Evolutionary conservation across 2,329 filamentous ascomycete genomes (phyloP).

Genomic region (Cadophora malorum): DNA sequence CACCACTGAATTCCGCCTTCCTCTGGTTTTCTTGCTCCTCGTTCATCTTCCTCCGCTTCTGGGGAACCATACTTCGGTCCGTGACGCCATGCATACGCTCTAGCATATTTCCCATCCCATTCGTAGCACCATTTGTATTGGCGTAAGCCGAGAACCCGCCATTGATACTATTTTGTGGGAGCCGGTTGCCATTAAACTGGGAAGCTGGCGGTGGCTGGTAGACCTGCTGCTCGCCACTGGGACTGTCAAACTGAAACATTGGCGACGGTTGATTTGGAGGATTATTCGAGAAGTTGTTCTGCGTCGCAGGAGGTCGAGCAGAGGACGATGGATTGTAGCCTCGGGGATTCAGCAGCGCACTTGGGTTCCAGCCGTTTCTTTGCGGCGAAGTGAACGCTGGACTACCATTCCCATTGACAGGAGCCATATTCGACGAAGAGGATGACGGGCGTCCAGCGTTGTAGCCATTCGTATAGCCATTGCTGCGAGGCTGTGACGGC

Average conservation of each 20-base stretch:
- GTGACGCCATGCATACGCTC: constrained; percentile 79
- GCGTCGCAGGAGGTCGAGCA: constrained; percentile 31
- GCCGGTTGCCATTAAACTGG: constrained; percentile 11
- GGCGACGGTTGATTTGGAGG: constrained; percentile 25
- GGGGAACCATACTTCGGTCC: constrained; percentile 65
- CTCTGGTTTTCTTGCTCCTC: constrained; percentile 51
- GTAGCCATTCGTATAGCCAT: constrained; percentile 37
- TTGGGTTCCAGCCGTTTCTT: constrained; percentile 49
- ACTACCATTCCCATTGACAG: constrained; percentile 31
- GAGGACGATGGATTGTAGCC: constrained; percentile 35
- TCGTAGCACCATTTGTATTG: constrained; percentile 29
- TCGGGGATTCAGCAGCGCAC: constrained; percentile 52
- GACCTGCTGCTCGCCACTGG: constrained; percentile 29
- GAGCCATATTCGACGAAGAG: constrained; percentile 31
- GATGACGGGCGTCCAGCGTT: constrained; percentile 39
- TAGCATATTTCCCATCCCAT: constrained; percentile 61
- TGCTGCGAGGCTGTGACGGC: constrained; percentile 32
- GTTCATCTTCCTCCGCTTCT: constrained; percentile 69
- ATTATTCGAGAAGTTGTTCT: constrained; percentile 28
- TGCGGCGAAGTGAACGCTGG: constrained; percentile 29
- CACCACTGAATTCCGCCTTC: constrained; percentile 52
- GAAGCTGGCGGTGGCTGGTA: constrained; percentile 19
- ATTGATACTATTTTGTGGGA: constrained; percentile 13
- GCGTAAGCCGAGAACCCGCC: constrained; percentile 35
- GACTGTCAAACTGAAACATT: constrained; percentile 45